Conservation (phyloP, 73 alveolate genomes). For the Paramecium octaurelia region DNA sequence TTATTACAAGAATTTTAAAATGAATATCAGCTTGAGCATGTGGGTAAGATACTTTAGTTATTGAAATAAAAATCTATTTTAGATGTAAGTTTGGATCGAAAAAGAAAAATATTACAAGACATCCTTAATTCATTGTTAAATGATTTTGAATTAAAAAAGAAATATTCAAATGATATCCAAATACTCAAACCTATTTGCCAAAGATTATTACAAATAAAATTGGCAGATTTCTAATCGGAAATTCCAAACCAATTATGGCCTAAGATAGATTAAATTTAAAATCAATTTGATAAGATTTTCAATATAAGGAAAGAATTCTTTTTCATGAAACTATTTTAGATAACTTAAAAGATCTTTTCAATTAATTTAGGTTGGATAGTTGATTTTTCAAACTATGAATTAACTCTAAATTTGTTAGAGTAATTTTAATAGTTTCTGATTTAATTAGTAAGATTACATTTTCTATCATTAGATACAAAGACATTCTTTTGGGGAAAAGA, state of each 20-base stretch:
- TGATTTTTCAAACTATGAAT: conserved; percentile 14
- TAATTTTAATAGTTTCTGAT: not conserved
- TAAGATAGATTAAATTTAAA: not conserved
- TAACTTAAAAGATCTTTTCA: not conserved
- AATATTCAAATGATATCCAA: not conserved
- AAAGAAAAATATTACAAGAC: not conserved
- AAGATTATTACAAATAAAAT: not conserved
- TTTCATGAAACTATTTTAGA: not conserved
- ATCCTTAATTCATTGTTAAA: not conserved
- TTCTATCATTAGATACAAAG: not conserved
- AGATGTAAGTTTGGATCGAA: conserved; percentile 1
- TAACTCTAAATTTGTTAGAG: not conserved
- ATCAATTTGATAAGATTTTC: not conserved
- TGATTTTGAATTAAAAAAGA: conserved; percentile 1
- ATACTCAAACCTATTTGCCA: not conserved
- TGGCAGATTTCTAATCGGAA: not conserved
- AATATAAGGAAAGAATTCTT: not conserved
- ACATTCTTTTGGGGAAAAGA: not conserved
- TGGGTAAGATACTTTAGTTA: not conserved
- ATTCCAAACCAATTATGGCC: not conserved
- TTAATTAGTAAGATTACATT: not conserved
- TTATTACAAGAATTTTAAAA: not conserved
- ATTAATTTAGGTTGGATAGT: conserved; percentile 2
- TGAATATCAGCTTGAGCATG: not conserved
- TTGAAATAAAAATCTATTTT: not conserved